These are phyloP conservation scores for Paraphaeosphaeria sporulosa DNA, from an alignment of 2,329 filamentous ascomycete genomes.

Conservation along the genomic window DNA sequence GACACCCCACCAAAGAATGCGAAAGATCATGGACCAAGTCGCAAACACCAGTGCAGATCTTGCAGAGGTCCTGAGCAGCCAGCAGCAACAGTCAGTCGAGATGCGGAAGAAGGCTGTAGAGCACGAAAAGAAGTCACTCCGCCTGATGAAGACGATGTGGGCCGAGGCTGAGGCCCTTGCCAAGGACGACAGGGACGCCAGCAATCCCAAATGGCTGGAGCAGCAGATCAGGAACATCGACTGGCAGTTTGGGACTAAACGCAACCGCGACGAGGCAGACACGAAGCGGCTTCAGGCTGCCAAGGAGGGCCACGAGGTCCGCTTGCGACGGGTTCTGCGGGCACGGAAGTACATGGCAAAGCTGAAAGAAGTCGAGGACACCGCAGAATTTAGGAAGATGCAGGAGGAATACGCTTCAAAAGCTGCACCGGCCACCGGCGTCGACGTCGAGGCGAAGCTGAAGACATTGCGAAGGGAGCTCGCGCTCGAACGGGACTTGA, in stretches of 20 bases:
- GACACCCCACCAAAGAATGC: constrained; percentile 59
- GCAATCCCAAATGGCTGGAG: constrained; percentile 35
- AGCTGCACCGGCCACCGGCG: constrained; percentile 30
- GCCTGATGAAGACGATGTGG: constrained; percentile 35
- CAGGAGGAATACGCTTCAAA: constrained; percentile 23
- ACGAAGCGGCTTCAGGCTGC: constrained; percentile 34
- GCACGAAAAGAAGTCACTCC: constrained; percentile 23
- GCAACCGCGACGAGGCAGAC: constrained; percentile 35
- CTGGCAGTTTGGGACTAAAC: constrained; percentile 34
- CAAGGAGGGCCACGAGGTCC: constrained; percentile 31
- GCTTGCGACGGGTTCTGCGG: constrained; percentile 32
- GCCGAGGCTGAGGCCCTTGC: constrained; percentile 27
- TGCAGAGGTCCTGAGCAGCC: constrained; percentile 62
- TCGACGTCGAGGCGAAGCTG: constrained; percentile 30
- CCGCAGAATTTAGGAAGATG: constrained; percentile 30
- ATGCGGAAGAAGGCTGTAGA: constrained; percentile 31
- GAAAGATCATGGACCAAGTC: constrained; percentile 68
- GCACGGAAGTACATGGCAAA: constrained; percentile 34
- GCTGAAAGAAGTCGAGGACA: constrained; percentile 26
- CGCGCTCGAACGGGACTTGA: constrained; percentile 23
- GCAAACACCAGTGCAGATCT: constrained; percentile 69
- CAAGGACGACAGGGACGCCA: constrained; percentile 22
- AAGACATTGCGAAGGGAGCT: constrained; percentile 23
- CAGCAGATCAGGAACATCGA: constrained; percentile 33
- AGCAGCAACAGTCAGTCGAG: constrained; percentile 48